phyloP scores from a whole-genome alignment of 768 basidiomycete species.

The Amyloporia xantha region DNA sequence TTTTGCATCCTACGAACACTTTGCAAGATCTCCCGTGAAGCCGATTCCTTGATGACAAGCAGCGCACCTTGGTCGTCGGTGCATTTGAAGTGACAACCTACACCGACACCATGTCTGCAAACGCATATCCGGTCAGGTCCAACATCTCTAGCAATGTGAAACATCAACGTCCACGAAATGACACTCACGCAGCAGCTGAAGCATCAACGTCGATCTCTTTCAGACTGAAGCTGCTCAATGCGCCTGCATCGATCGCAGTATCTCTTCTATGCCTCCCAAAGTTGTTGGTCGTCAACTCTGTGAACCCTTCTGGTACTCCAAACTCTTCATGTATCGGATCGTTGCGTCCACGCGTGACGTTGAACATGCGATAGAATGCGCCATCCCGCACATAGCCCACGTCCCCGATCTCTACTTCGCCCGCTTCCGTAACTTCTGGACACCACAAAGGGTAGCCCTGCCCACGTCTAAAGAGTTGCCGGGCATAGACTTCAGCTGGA shows the following conservation, averaged over 20 bases:
- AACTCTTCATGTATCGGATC: constrained; percentile 2
- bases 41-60: constrained; percentile 1
- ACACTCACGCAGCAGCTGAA: neutral
- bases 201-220: neutral
- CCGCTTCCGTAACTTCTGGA: neutral
- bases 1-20: neutral
- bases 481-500: constrained; percentile 6
- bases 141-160: neutral
- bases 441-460: constrained; percentile 7
- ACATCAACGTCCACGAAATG: neutral
- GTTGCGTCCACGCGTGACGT: neutral
- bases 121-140: neutral
- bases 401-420: constrained; percentile 5
- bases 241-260: neutral
- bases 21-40: neutral
- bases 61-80: constrained; percentile 3
- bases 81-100: constrained; percentile 1
- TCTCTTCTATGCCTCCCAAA: neutral
- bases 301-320: constrained; percentile 2
- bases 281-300: neutral
- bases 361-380: constrained; percentile 9
- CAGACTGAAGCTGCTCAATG: constrained; percentile 2
- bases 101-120: neutral
- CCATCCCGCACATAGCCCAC: constrained; percentile 6
- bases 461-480: neutral